Evolutionary conservation across 2,329 filamentous ascomycete species (phyloP), one percentile per base, ranked within the genome.

Genomic region (Taxawa tesnikishii): DNA sequence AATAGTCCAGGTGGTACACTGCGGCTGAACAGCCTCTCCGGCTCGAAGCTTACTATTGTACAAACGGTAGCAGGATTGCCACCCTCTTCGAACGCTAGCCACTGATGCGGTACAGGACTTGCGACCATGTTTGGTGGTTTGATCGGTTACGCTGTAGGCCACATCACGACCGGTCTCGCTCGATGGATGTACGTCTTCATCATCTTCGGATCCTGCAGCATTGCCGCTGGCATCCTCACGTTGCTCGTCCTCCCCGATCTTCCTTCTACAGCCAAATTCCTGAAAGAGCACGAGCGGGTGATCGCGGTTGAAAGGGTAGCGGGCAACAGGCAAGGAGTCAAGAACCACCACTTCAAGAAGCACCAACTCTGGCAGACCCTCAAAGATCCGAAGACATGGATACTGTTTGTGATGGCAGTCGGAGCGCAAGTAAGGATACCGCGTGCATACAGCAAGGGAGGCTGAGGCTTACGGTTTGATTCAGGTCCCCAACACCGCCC

Each of bases 241-340:
- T 38, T 50, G 4, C 29, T 40, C 14, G 40, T 42, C 33, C 34
- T 49, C 15, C 48, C 48, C 6, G 44, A 50, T 26, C 47, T 47
- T 26, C 46, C 48, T 2, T 30, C 41, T 15, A 39, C 40, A 3
- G 45, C 48, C 5, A 48, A 48, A 24, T 50, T 43, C 28, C 39
- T 50, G 4, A 56, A 48, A 4, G 37, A 40, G 0, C 53, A 58
- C 5, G 67, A 72, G 34, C 58, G 59, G 13, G 42, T 51, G 17
- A 38, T 44, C 14, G 50, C 53, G 37, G 43, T 56, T 19, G 49
- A 54, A 33, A 47, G 54, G 5, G 45, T 56, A 16, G 46, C 50
- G 6, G 35, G 39, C 14, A 56, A 56, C 34, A 43, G 49, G 35
- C 53, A 52, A 4, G 51, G 52, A 29, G 38, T 51, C 12, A 43